phyloP scores from a whole-genome alignment of 495 filamentous ascomycete species.

The Xylaria telfairii region DNA sequence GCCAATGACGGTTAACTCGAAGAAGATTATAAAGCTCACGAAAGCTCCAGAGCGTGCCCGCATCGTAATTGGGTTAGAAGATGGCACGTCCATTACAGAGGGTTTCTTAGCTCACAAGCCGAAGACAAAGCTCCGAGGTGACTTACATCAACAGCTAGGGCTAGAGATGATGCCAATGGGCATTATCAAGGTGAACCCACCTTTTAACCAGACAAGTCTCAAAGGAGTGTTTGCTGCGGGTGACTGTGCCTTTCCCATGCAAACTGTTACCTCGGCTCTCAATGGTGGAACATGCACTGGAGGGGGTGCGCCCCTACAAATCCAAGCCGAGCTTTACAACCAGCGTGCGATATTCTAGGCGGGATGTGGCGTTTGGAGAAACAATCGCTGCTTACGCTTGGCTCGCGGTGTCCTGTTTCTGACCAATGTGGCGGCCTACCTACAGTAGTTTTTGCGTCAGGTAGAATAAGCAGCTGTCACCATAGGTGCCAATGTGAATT shows the following conservation, averaged over 20 bases:
- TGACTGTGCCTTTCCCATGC: slow-evolving; percentile 6
- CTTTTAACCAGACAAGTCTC: slow-evolving; percentile 1
- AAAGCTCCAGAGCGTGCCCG: slow-evolving; percentile 2
- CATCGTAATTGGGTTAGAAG: neutral
- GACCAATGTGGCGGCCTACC: too few species aligned
- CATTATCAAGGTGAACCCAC: neutral
- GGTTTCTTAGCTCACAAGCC: slow-evolving; percentile 18
- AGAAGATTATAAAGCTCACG: neutral
- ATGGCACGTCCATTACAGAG: slow-evolving; percentile 2
- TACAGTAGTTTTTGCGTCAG: too few species aligned
- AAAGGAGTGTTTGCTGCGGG: slow-evolving; percentile 17
- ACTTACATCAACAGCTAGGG: slow-evolving; percentile 14
- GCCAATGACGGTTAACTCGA: slow-evolving; percentile 7
- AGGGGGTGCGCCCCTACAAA: slow-evolving; percentile 11
- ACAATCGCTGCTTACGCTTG: neutral
- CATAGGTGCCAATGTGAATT: neutral
- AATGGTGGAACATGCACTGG: slow-evolving; percentile 6
- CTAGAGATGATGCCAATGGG: neutral
- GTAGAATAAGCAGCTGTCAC: neutral
- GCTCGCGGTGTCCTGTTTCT: too few species aligned
- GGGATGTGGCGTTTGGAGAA: neutral
- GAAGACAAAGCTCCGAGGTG: neutral
- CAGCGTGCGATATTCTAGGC: slow-evolving; percentile 11
- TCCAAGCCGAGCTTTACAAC: slow-evolving; percentile 9
- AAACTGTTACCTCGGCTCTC: slow-evolving; percentile 7